Evolutionary conservation across 345 rosid genomes (phyloP), one percentile per base, ranked within the genome.

Genomic region (Eucalyptus curtisii): DNA sequence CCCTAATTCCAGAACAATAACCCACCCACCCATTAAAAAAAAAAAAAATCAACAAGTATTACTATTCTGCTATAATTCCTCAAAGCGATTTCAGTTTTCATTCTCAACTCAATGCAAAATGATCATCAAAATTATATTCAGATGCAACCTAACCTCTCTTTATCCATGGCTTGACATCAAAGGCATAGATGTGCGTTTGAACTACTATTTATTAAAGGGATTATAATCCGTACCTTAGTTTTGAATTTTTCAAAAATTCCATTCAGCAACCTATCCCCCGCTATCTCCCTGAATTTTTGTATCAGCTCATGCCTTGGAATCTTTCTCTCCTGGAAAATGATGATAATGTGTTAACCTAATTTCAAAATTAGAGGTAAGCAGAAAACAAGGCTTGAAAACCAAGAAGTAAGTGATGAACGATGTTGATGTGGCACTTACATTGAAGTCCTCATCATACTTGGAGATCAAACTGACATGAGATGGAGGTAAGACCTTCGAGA

Each of bases 181-280:
- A 37, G 8, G 14, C 25, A 71, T 71, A 71, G 17, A 33, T 8
- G 42, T 33, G 24, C 24, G 1, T 71, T 33, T 13, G 1, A 71
- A 71, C 44, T 33, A 33, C 1, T 33, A 20, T 71, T 71, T 17
- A 33, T 71, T 19, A 8, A 33, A 71, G 7, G 13, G 13, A 33
- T 71, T 6, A 71, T 71, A 7, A 57, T 31, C 24, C 79, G 27
- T 37, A 90, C 96, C 96, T 95, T 94, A 71, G 85, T 61, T 91
- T 94, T 93, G 48, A 89, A 92, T 81, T 96, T 92, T 90, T 94
- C 94, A 90, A 97, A 95, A 87, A 96, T 93, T 40, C 94, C 90
- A 88, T 93, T 92, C 93, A 96, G 91, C 89, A 97, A 89, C 87
- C 88, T 93, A 91, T 96, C 99, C 89, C 99, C 98, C 5, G 95